Conservation (phyloP, 2,329 filamentous ascomycete genomes). For the Colletotrichum coccodes region DNA sequence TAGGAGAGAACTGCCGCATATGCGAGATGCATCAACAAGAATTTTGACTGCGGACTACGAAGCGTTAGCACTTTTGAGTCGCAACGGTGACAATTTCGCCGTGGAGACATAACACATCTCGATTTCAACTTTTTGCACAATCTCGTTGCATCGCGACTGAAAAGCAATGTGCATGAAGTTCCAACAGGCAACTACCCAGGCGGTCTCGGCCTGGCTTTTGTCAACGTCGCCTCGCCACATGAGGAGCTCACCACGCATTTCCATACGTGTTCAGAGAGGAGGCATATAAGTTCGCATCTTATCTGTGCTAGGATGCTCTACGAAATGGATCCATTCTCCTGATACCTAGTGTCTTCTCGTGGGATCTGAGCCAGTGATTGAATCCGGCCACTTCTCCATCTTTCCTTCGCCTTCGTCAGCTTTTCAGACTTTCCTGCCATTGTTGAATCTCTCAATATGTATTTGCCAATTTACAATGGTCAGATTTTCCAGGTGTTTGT, state of each 20-base stretch:
- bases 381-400: neutral
- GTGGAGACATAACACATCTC: too few species aligned
- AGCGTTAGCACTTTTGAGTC: neutral
- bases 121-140: neutral
- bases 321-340: too few species aligned
- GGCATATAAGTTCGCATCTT: too few species aligned
- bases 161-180: neutral
- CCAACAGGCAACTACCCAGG: neutral
- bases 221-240: neutral
- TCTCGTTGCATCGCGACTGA: neutral
- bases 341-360: neutral
- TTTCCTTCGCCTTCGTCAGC: neutral
- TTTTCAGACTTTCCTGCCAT: neutral
- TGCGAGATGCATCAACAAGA: neutral
- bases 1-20: neutral
- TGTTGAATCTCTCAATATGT: neutral
- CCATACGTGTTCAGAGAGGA: too few species aligned
- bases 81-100: too few species aligned
- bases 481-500: neutral
- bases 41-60: neutral
- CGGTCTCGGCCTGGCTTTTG: too few species aligned
- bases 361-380: neutral
- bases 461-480: neutral
- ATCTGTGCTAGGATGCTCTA: too few species aligned
- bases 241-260: neutral